A percentile compares a stretch with the other conserved stretches of the same genome.
These are phyloP conservation scores for Aspergillus steynii DNA, from an alignment of 495 filamentous ascomycete species.

Conservation along the genomic window DNA sequence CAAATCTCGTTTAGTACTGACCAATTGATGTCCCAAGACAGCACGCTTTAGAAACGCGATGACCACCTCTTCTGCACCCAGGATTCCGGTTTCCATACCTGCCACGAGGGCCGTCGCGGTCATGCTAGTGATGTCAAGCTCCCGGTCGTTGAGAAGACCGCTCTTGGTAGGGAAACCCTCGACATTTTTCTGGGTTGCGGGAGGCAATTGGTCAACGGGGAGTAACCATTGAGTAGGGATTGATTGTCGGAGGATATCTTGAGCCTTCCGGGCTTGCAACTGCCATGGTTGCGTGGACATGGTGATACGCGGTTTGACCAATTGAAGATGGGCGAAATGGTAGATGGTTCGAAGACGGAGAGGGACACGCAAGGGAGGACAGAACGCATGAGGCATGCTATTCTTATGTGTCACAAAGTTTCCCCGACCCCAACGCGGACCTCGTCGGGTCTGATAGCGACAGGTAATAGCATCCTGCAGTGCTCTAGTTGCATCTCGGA, in stretches of 20 bases:
- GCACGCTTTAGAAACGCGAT: slow-evolving; percentile 63
- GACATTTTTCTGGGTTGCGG: slow-evolving; percentile 35
- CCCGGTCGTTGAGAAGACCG: slow-evolving; percentile 50
- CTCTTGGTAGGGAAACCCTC: slow-evolving; percentile 43
- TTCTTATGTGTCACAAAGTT: not conserved
- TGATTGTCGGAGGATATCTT: slow-evolving; percentile 34
- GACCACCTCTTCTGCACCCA: slow-evolving; percentile 58
- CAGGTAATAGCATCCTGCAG: not conserved
- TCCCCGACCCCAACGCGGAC: not conserved
- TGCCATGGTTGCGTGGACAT: slow-evolving; percentile 34
- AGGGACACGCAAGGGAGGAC: not conserved
- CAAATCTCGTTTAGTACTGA: slow-evolving; percentile 11
- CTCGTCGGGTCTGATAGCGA: not conserved
- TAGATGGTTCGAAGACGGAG: not conserved
- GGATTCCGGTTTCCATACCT: slow-evolving; percentile 46
- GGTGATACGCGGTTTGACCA: not conserved
- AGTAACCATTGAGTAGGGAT: slow-evolving; percentile 44
- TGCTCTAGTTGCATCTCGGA: not conserved
- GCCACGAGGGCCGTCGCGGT: slow-evolving; percentile 53
- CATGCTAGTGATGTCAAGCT: slow-evolving; percentile 60
- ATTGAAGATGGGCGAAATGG: not conserved
- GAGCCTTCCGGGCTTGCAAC: slow-evolving; percentile 33
- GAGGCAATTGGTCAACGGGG: slow-evolving; percentile 30
- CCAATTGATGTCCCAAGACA: slow-evolving; percentile 61
- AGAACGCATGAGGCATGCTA: not conserved